phyloP scores from a whole-genome alignment of 164 flowering plant species.

The Litsea cubeba region DNA sequence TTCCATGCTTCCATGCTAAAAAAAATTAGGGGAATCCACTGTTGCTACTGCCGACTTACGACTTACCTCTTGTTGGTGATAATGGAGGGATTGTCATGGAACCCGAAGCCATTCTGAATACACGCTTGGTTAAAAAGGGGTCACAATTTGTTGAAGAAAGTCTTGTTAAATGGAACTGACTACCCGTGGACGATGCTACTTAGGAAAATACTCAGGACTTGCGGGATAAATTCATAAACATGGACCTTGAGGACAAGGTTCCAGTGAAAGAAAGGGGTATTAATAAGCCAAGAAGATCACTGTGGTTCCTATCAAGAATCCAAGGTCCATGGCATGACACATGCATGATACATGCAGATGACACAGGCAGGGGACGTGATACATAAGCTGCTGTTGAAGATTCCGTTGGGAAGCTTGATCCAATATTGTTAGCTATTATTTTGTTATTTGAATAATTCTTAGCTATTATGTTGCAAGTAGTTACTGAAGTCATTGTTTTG shows the following conservation, averaged over 20 bases:
- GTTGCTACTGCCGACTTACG: neutral
- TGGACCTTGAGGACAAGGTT: too few relatives aligned
- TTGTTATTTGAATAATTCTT: neutral
- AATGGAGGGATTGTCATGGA: neutral
- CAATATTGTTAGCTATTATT: too few relatives aligned
- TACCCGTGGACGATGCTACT: neutral
- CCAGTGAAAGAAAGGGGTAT: too few relatives aligned
- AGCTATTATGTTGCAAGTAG: neutral
- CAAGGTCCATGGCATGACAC: neutral
- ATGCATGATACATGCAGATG: too few relatives aligned
- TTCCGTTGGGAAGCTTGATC: too few relatives aligned
- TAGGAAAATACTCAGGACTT: too few relatives aligned
- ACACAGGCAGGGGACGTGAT: too few relatives aligned
- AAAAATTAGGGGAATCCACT: neutral
- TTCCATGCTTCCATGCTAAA: constrained; percentile 2
- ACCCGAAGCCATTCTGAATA: neutral
- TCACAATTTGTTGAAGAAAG: neutral
- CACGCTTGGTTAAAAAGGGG: neutral
- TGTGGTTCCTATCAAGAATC: neutral
- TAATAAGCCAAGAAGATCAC: too few relatives aligned
- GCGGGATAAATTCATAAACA: too few relatives aligned
- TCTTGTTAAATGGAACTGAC: neutral
- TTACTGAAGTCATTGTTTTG: neutral
- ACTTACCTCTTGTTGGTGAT: neutral
- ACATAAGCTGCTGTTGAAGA: too few relatives aligned